A percentile compares a stretch with the other conserved stretches of the same genome.
Conservation (phyloP, 768 basidiomycete genomes). For the Exidia glandulosa region DNA sequence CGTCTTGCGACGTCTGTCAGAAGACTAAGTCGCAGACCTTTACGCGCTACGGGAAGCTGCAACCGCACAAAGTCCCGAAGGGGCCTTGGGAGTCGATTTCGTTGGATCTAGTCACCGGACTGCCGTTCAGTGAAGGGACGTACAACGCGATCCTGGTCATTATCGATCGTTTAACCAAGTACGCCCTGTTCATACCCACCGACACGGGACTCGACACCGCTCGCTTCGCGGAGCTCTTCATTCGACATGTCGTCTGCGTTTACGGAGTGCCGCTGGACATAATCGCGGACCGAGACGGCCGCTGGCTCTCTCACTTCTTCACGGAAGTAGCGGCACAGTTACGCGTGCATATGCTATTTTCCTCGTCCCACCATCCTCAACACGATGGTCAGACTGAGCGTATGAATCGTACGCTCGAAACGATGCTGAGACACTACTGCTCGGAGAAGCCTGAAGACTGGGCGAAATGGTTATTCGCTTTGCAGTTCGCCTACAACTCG, state of each 20-base stretch:
- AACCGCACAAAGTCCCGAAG: conserved; percentile 4
- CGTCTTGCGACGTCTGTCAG: conserved; percentile 8
- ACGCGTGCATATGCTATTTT: not conserved
- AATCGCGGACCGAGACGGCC: conserved; percentile 3
- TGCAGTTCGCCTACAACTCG: conserved; percentile 18
- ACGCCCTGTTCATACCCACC: conserved; percentile 9
- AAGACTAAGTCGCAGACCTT: conserved; percentile 5
- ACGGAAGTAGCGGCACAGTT: not conserved
- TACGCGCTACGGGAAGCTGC: conserved; percentile 1
- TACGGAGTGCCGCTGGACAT: conserved; percentile 6
- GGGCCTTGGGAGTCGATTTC: conserved; percentile 9
- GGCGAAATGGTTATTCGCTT: conserved; percentile 11
- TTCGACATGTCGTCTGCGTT: not conserved
- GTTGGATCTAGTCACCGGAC: not conserved
- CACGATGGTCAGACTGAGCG: conserved; percentile 23
- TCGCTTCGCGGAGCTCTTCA: not conserved
- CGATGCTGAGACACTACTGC: conserved; percentile 13
- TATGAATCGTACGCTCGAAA: conserved; percentile 19
- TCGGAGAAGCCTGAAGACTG: conserved; percentile 11
- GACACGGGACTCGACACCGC: not conserved
- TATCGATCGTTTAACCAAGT: conserved; percentile 11
- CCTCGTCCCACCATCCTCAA: conserved; percentile 16
- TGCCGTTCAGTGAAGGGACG: conserved; percentile 7
- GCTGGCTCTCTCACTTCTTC: conserved; percentile 7
- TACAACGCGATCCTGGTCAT: conserved; percentile 13